phyloP scores from a whole-genome alignment of 495 filamentous ascomycete genomes.

The Ascobolus immersus region DNA sequence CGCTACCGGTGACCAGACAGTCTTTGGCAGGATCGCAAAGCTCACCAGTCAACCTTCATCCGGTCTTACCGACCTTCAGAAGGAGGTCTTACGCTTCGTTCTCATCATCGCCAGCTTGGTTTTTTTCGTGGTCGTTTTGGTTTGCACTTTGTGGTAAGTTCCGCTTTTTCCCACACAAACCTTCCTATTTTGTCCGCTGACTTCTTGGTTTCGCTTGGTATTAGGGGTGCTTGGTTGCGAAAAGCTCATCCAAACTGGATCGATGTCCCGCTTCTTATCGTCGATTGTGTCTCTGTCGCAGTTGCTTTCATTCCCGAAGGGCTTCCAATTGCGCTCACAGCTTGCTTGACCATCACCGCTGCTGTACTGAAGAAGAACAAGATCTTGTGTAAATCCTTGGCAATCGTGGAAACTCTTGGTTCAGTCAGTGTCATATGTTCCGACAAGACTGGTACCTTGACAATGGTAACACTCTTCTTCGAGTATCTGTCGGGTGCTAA shows the following conservation, averaged over 20 bases:
- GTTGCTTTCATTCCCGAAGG: slow-evolving; percentile 54
- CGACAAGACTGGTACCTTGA: slow-evolving; percentile 46
- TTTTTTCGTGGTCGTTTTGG: slow-evolving; percentile 28
- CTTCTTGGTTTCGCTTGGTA: background rate
- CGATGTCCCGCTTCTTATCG: slow-evolving; percentile 38
- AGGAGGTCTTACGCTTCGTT: slow-evolving; percentile 42
- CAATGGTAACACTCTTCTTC: slow-evolving; percentile 20
- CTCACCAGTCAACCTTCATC: slow-evolving; percentile 35
- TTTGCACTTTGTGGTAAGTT: slow-evolving; percentile 32
- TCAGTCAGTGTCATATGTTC: slow-evolving; percentile 41
- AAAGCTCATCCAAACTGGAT: slow-evolving; percentile 37
- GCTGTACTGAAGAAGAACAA: slow-evolving; percentile 37
- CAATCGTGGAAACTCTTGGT: slow-evolving; percentile 44
- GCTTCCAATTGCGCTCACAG: slow-evolving; percentile 40
- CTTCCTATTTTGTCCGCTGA: slow-evolving; percentile 1
- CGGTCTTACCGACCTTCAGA: slow-evolving; percentile 38
- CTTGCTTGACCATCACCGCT: slow-evolving; percentile 33
- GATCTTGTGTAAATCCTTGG: slow-evolving; percentile 37
- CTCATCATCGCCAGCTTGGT: slow-evolving; percentile 31
- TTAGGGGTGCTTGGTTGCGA: slow-evolving; percentile 38
- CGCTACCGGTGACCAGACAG: slow-evolving; percentile 30
- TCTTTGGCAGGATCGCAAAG: slow-evolving; percentile 45
- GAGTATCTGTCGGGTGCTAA: slow-evolving; percentile 1
- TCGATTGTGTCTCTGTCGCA: slow-evolving; percentile 38
- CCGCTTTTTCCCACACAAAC: background rate